These are phyloP conservation scores for Daldinia decipiens DNA, from an alignment of 495 filamentous ascomycete genomes.

Conservation along the genomic window DNA sequence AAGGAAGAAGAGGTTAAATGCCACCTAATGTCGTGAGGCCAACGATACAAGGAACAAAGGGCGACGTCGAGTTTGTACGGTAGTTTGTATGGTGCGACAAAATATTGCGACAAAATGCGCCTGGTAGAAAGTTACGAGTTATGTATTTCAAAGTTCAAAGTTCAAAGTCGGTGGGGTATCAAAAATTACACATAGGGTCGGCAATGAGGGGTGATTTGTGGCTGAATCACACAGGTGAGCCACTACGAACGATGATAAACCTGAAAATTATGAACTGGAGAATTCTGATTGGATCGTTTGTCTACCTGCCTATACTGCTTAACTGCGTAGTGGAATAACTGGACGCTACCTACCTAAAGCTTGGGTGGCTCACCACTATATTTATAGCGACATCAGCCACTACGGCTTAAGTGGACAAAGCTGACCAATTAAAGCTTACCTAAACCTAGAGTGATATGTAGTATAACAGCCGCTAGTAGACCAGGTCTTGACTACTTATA, in stretches of 20 bases:
- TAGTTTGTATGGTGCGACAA: neutral
- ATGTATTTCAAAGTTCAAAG: neutral
- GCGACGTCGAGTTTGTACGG: neutral
- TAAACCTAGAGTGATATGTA: too few relatives aligned
- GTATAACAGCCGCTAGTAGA: too few relatives aligned
- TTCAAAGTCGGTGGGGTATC: constrained; percentile 32
- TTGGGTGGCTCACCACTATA: too few relatives aligned
- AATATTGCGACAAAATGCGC: constrained; percentile 41
- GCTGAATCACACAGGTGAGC: constrained; percentile 28
- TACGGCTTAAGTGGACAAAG: too few relatives aligned
- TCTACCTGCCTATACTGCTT: neutral
- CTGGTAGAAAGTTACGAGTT: constrained; percentile 17
- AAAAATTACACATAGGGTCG: constrained; percentile 40
- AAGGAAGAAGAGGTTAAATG: neutral
- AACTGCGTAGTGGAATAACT: neutral
- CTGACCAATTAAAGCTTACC: too few relatives aligned
- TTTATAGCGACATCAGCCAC: too few relatives aligned
- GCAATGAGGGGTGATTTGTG: constrained; percentile 35
- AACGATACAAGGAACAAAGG: constrained; percentile 19
- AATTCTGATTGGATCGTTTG: constrained; percentile 27
- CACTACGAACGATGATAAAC: constrained; percentile 31
- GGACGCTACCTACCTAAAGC: neutral
- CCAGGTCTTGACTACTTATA: too few relatives aligned
- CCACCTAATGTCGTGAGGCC: constrained; percentile 22
- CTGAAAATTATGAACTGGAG: constrained; percentile 35